phyloP scores from a whole-genome alignment of 2,329 filamentous ascomycete species.

The Ceratocystis colombiana region DNA sequence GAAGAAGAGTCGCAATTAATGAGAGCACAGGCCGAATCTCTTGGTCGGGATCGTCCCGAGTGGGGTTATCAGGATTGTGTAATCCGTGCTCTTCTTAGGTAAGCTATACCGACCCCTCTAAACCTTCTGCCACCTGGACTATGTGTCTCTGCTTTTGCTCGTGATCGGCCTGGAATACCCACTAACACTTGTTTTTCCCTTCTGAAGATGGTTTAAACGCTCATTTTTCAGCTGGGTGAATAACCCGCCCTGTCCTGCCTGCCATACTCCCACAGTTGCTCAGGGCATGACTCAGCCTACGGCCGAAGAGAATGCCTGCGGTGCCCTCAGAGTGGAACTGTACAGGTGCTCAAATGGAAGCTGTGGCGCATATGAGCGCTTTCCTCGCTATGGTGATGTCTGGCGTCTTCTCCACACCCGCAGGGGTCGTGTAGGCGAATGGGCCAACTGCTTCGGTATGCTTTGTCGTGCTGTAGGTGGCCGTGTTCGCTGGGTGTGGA shows the following conservation, averaged over 20 bases:
- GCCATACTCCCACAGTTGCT: constrained; percentile 70
- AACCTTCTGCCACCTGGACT: constrained; percentile 1
- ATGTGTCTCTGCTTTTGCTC: too few relatives aligned
- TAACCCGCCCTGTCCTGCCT: constrained; percentile 77
- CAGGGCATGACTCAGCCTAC: constrained; percentile 75
- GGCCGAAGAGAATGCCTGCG: constrained; percentile 79
- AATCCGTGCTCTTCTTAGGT: constrained; percentile 75
- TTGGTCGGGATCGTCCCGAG: constrained; percentile 71
- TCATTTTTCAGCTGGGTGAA: constrained; percentile 96
- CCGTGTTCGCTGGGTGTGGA: constrained; percentile 95
- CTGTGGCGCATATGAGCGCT: constrained; percentile 75
- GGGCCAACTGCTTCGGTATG: constrained; percentile 99
- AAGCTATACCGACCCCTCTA: constrained; percentile 31
- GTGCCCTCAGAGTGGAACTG: constrained; percentile 77
- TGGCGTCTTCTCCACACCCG: constrained; percentile 83
- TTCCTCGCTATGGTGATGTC: constrained; percentile 89
- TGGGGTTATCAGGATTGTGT: constrained; percentile 99
- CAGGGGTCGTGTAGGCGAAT: constrained; percentile 81
- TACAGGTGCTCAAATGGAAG: constrained; percentile 71
- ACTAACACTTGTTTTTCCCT: constrained; percentile 26
- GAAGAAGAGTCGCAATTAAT: constrained; percentile 87
- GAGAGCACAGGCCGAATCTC: constrained; percentile 75
- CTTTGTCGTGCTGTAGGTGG: constrained; percentile 85
- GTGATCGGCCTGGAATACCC: background rate
- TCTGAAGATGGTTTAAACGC: constrained; percentile 69